Conservation (phyloP, 148 eudicot species). For the Euryodendron excelsum region DNA sequence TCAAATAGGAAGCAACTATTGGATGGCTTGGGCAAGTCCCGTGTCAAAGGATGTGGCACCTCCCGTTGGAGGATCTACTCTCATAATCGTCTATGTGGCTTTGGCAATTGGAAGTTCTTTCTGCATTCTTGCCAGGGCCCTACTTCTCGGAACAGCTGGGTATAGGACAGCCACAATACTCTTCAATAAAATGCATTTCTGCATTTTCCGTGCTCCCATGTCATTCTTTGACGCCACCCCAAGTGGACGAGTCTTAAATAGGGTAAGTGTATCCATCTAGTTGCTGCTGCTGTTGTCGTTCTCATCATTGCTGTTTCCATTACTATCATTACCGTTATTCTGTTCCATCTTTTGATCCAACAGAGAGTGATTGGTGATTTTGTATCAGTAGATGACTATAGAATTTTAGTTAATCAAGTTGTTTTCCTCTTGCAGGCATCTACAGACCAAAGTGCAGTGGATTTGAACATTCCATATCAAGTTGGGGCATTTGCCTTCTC, state of each 20-base stretch:
- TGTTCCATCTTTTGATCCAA: not conserved
- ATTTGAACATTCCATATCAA: conserved; percentile 27
- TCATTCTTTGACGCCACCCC: conserved; percentile 66
- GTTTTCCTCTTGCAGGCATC: conserved; percentile 38
- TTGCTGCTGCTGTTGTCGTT: too few species aligned
- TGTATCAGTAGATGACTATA: not conserved
- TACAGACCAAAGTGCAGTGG: conserved; percentile 54
- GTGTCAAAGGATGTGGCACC: conserved; percentile 38
- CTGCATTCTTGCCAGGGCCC: conserved; percentile 41
- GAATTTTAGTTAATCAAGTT: not conserved
- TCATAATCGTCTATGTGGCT: conserved; percentile 41
- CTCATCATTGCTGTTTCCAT: too few species aligned
- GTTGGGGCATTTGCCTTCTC: conserved; percentile 36
- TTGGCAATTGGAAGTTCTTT: conserved; percentile 51
- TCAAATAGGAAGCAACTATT: conserved; percentile 55
- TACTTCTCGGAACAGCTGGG: conserved; percentile 38
- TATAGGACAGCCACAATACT: conserved; percentile 50
- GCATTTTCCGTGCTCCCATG: conserved; percentile 63
- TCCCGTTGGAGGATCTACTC: conserved; percentile 34
- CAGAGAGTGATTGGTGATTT: not conserved
- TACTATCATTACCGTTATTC: too few species aligned
- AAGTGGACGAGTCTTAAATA: conserved; percentile 51
- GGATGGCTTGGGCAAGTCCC: conserved; percentile 71
- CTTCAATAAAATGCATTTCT: conserved; percentile 50
- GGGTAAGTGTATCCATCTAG: conserved; percentile 29